Evolutionary conservation across 2,329 filamentous ascomycete genomes (phyloP), one percentile per base, ranked within the genome.

Genomic region (Cordyceps javanica): DNA sequence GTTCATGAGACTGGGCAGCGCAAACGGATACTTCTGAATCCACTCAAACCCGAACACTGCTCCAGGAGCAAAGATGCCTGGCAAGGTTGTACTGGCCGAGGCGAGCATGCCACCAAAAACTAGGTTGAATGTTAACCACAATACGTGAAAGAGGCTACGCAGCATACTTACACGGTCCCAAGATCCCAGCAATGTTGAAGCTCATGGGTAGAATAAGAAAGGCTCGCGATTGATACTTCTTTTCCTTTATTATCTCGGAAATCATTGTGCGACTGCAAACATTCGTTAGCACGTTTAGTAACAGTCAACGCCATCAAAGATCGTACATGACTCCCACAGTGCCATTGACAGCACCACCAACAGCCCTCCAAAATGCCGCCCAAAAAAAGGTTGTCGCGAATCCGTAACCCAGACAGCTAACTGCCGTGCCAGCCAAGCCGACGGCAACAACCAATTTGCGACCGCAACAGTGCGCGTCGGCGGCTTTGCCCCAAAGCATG

Each of bases 361-460:
- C 67, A 11, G 77, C 79, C 6, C 89, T 76, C 74, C 88, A 91
- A 46, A 84, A 76, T 1, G 87, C 79, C 0, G 87, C 87, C 67
- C 77, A 74, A 14, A 73, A 75, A 65, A 91, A 90, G 4, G 77
- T 85, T 28, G 75, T 80, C 4, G 86, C 84, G 66, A 91, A 91
- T 0, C 87, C 88, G 66, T 90, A 89, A 0, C 88, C 88, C 16
- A 91, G 64, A 61, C 82, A 85, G 5, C 86, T 86, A 11, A 89
- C 68, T 55, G 82, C 81, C 0, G 87, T 88, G 0, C 88, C 88
- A 13, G 85, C 70, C 38, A 90, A 71, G 0, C 88, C 88, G 51
- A 90, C 78, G 21, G 90, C 73, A n/a, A 91, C 77, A 14, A 90
- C 86, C 58, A 76, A 77, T 70, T 91, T 91, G 28, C 88, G 77